Evolutionary conservation across 192 early-diverging fungal genomes (phyloP).

Genomic region (Coemansia sp.): DNA sequence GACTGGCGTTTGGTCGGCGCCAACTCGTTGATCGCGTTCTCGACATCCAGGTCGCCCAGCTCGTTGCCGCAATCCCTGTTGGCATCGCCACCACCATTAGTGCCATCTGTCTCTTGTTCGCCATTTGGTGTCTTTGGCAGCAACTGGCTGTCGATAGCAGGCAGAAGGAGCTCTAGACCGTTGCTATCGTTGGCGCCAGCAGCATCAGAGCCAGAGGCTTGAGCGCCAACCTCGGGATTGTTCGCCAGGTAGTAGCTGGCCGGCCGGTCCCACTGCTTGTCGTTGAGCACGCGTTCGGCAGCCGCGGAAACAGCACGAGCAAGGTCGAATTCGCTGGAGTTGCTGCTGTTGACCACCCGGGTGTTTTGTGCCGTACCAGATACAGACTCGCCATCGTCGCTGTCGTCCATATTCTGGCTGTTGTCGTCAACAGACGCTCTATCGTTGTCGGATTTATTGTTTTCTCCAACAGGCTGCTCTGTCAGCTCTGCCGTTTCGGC

Average conservation of each 20-base stretch:
- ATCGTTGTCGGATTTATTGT: neutral
- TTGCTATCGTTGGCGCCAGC: neutral
- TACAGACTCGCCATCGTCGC: neutral
- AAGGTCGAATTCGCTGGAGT: slow-evolving; percentile 31
- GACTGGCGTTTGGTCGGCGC: slow-evolving; percentile 21
- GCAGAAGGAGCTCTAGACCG: too few relatives aligned
- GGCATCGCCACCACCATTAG: neutral
- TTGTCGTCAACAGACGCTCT: neutral
- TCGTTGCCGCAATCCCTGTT: neutral
- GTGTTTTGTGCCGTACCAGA: neutral
- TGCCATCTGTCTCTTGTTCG: neutral
- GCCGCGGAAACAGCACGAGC: slow-evolving; percentile 45
- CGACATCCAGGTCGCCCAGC: slow-evolving; percentile 15
- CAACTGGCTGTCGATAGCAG: neutral
- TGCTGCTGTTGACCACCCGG: neutral
- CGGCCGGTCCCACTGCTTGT: slow-evolving; percentile 51
- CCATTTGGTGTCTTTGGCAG: neutral
- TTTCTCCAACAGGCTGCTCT: neutral
- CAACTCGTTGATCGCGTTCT: slow-evolving; percentile 33
- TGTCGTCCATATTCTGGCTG: neutral
- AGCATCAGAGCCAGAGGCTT: neutral
- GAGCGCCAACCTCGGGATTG: neutral
- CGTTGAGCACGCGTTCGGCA: slow-evolving; percentile 46
- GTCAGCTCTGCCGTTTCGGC: neutral
- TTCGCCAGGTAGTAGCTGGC: slow-evolving; percentile 32